Evolutionary conservation across 139 green algal species (phyloP).

Genomic region (Chlorella ohadii): DNA sequence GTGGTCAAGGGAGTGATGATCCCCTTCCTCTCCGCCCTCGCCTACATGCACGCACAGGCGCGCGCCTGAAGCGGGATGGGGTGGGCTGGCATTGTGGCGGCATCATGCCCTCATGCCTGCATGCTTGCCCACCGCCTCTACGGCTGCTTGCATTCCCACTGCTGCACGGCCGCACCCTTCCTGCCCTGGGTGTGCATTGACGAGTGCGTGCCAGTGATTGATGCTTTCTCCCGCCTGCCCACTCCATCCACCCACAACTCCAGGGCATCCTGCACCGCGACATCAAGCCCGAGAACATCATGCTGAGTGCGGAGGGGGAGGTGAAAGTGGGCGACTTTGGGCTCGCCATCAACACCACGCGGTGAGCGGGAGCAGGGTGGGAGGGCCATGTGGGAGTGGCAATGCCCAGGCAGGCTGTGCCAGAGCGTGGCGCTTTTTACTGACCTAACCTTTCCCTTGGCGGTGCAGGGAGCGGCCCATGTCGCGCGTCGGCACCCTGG

Average conservation of each 20-base stretch:
- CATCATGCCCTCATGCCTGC: too few relatives aligned
- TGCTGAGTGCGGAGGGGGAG: constrained; percentile 54
- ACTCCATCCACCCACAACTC: neutral
- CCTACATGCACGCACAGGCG: constrained; percentile 66
- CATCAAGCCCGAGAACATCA: constrained; percentile 86
- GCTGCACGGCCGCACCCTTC: too few relatives aligned
- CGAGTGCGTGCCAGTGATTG: too few relatives aligned
- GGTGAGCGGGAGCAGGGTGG: neutral
- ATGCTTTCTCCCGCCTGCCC: too few relatives aligned
- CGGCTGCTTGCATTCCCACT: neutral
- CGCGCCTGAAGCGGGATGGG: neutral
- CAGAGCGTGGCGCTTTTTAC: too few relatives aligned
- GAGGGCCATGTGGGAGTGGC: too few relatives aligned
- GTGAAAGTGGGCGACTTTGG: constrained; percentile 70
- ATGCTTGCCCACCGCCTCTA: too few relatives aligned
- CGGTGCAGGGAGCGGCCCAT: constrained; percentile 55
- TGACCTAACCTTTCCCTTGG: neutral
- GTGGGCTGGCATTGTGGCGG: neutral
- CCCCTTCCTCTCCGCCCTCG: constrained; percentile 72
- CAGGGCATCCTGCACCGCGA: constrained; percentile 73
- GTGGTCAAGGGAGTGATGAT: constrained; percentile 61
- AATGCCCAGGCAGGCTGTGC: too few relatives aligned
- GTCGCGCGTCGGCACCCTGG: constrained; percentile 66
- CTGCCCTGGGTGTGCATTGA: too few relatives aligned
- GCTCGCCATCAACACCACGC: constrained; percentile 60